A percentile compares a stretch with the other conserved stretches of the same genome.
phyloP scores from a whole-genome alignment of 108 stramenopile genomes.

The Chaetoceros muelleri region DNA sequence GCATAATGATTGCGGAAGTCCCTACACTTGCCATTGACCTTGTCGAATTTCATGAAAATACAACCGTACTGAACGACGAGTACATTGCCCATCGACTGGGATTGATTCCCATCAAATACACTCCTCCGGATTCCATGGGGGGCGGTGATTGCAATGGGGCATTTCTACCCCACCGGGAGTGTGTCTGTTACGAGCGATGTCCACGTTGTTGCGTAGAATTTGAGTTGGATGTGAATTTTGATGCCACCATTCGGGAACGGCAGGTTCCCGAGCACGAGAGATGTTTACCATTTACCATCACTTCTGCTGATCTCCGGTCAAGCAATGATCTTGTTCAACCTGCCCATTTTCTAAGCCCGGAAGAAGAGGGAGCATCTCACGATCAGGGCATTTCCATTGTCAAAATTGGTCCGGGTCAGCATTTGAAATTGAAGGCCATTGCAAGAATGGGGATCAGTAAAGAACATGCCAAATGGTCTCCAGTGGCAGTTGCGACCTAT shows the following conservation, averaged over 20 bases:
- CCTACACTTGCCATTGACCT: conserved; percentile 94
- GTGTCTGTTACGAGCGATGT: conserved; percentile 78
- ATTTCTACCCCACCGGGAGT: conserved; percentile 67
- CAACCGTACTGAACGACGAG: conserved; percentile 92
- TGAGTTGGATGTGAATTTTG: conserved; percentile 74
- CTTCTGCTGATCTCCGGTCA: conserved; percentile 51
- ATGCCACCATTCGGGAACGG: conserved; percentile 35
- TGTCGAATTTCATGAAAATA: conserved; percentile 90
- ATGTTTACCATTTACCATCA: conserved; percentile 62
- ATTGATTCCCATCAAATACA: conserved; percentile 83
- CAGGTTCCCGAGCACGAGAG: conserved; percentile 46
- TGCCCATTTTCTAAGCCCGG: conserved; percentile 76
- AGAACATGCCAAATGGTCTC: conserved; percentile 98
- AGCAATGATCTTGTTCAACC: conserved; percentile 58
- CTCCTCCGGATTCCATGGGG: conserved; percentile 47
- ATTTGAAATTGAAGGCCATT: conserved; percentile 84
- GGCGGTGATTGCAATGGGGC: conserved; percentile 56
- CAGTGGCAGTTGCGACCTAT: conserved; percentile 91
- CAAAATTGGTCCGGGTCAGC: conserved; percentile 91
- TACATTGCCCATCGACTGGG: conserved; percentile 96
- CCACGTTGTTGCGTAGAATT: conserved; percentile 82
- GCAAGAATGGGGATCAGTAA: conserved; percentile 93
- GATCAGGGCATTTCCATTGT: conserved; percentile 87
- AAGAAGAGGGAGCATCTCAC: conserved; percentile 74
- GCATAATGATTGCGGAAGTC: conserved; percentile 97